These are phyloP conservation scores for Aquilaria agallochum DNA, from an alignment of 441 rosid species.

Conservation along the genomic window DNA sequence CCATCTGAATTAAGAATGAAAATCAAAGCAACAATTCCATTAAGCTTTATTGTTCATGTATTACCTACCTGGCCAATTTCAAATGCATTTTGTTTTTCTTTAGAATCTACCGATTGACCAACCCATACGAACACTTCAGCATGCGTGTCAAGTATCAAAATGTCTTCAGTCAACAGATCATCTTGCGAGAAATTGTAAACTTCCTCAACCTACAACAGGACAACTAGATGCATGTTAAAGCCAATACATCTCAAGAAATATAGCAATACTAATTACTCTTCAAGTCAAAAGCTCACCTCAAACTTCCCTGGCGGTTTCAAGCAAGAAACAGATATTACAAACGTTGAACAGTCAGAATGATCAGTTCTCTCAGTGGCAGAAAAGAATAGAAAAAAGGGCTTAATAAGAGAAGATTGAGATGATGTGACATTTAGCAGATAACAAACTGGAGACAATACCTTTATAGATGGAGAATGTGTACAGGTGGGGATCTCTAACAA, in stretches of 20 bases:
- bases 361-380: constrained; percentile 17
- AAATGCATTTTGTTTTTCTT: constrained; percentile 80
- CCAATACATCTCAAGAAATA: constrained; percentile 8
- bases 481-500: constrained; percentile 75
- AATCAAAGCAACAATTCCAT: constrained; percentile 5
- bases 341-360: constrained; percentile 36
- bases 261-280: constrained; percentile 9
- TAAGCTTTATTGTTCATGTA: constrained; percentile 3
- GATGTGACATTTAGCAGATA: constrained; percentile 3
- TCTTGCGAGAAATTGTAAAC: constrained; percentile 82
- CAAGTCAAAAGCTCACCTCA: constrained; percentile 55
- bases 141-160: constrained; percentile 79
- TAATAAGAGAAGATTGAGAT: constrained; percentile 3
- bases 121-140: constrained; percentile 94
- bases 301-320: constrained; percentile 66
- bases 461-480: constrained; percentile 55
- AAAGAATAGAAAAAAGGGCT: no score
- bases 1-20: constrained; percentile 10
- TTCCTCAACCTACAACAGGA: constrained; percentile 63
- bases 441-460: constrained; percentile 39
- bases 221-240: constrained; percentile 12
- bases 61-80: constrained; percentile 67
- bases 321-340: constrained; percentile 33
- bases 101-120: constrained; percentile 79
- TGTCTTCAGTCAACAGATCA: constrained; percentile 85